A percentile compares a stretch with the other conserved stretches of the same genome.
Evolutionary conservation across 768 basidiomycete species (phyloP).

Genomic region (Cyclocybe aegerita): DNA sequence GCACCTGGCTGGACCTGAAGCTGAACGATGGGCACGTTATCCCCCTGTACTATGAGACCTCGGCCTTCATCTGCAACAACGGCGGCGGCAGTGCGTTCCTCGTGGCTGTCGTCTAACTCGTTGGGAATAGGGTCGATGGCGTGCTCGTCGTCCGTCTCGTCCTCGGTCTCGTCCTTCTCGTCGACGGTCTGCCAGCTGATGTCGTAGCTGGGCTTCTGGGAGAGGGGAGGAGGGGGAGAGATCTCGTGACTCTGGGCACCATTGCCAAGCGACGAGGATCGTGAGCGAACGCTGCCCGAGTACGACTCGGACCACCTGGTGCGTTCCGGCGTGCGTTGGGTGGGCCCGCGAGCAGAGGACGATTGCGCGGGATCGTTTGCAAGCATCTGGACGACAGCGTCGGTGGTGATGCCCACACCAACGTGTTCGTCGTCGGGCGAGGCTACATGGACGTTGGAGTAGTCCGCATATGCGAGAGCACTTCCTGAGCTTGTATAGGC

Average conservation of each 20-base stretch:
- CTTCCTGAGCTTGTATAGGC: constrained; percentile 77
- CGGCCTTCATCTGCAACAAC: constrained; percentile 83
- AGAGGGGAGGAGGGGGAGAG: constrained; percentile 15
- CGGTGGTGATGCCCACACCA: constrained; percentile 62
- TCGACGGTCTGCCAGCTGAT: constrained; percentile 73
- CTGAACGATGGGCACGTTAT: constrained; percentile 56
- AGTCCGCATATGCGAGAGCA: constrained; percentile 58
- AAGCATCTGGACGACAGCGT: constrained; percentile 62
- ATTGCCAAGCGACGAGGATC: constrained; percentile 66
- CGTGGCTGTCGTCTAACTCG: constrained; percentile 47
- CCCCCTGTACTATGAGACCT: constrained; percentile 78
- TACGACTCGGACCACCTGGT: constrained; percentile 76
- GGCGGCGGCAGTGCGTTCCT: constrained; percentile 74
- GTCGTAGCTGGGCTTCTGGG: constrained; percentile 73
- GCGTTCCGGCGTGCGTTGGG: constrained; percentile 57
- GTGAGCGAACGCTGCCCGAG: constrained; percentile 60
- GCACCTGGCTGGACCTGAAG: constrained; percentile 74
- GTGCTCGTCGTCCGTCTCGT: constrained; percentile 54
- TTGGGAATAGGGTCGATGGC: constrained; percentile 27
- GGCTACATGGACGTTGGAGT: constrained; percentile 63
- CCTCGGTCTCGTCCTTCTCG: constrained; percentile 67
- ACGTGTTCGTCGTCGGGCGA: constrained; percentile 59
- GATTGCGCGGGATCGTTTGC: constrained; percentile 48
- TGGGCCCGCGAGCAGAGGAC: constrained; percentile 40
- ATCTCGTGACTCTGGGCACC: constrained; percentile 37